phyloP scores from a whole-genome alignment of 2,329 filamentous ascomycete species.

The Drechslera avenae region DNA sequence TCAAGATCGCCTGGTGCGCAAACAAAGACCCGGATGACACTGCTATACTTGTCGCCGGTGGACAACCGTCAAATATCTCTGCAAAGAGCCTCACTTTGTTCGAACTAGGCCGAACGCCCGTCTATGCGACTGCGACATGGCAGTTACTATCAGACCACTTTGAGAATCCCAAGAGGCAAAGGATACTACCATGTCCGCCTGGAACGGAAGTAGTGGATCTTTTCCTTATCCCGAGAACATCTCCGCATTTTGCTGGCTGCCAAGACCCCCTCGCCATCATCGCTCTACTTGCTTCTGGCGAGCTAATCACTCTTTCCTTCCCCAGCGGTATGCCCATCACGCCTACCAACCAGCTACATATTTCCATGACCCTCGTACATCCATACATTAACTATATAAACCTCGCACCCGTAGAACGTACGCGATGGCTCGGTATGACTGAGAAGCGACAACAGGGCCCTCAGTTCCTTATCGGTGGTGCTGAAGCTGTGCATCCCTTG shows the following conservation, averaged over 20 bases:
- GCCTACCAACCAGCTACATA: slow-evolving; percentile 89
- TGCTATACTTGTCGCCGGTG: slow-evolving; percentile 83
- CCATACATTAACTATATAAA: slow-evolving; percentile 79
- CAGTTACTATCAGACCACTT: slow-evolving; percentile 80
- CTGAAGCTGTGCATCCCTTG: slow-evolving; percentile 69
- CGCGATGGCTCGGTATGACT: slow-evolving; percentile 87
- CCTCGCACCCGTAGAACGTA: slow-evolving; percentile 75
- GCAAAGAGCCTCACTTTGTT: slow-evolving; percentile 84
- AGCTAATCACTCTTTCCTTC: slow-evolving; percentile 88
- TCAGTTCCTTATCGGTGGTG: slow-evolving; percentile 77
- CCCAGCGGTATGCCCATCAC: slow-evolving; percentile 89
- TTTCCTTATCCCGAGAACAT: slow-evolving; percentile 78
- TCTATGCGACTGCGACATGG: slow-evolving; percentile 91
- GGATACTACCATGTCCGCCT: slow-evolving; percentile 74
- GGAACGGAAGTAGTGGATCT: slow-evolving; percentile 80
- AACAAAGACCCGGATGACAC: slow-evolving; percentile 95
- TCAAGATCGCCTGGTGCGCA: slow-evolving; percentile 87
- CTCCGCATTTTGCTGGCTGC: slow-evolving; percentile 83
- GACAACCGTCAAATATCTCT: slow-evolving; percentile 68
- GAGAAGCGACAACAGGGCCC: slow-evolving; percentile 82
- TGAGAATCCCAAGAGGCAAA: slow-evolving; percentile 72
- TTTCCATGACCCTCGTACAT: slow-evolving; percentile 85
- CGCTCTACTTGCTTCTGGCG: slow-evolving; percentile 79
- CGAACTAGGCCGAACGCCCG: slow-evolving; percentile 85
- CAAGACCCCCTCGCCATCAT: slow-evolving; percentile 91